Base-by-base conservation (phyloP, 2,329 filamentous ascomycete species). In the Cercospora sojina region DNA sequence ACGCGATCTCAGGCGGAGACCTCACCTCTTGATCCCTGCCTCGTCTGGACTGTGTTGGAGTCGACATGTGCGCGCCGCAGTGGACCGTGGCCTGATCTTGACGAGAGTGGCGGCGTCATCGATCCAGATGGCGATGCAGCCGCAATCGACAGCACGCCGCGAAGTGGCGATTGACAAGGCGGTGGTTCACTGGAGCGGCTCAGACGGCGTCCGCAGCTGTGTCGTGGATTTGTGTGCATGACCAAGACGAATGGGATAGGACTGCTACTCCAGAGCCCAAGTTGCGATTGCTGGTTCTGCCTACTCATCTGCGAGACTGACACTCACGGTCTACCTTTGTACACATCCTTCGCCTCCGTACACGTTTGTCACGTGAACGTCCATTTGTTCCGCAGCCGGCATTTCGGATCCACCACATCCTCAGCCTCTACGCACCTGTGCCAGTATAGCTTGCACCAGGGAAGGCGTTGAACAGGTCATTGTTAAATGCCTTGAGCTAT, bases 21-120 rank as follows among this genome's bases (percentile, higher is more conserved):
- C 25, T 61, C 64, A 59, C 51, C 47, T 66, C 64, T 38, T 55
- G 49, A 29, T 53, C n/a, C 29, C 35, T 35, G 29, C 59, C 18
- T 12, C 6, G 1, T 51, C 5, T 6, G 13, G 10, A 25, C 10
- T 23, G 25, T 9, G 4, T 25, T 8, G 47, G 25, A 12, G 25
- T 51, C 20, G 47, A 51, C 4, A 51, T 23, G 20, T 58, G 56
- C 56, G 32, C 31, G 56, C 27, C 56, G 31, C 56, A 58, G 13
- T 58, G n/a, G 27, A 20, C 18, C 6, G 31, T 35, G 6, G 31
- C 4, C 56, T n/a, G 16, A 58, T 58, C 29, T 13, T 1, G 20
- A 32, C 35, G 35, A 25, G 9, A 51, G 47, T 23, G 47, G 47
- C 47, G 35, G 35, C 35, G 35, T 8, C 13, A 38, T 38, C 6